These are phyloP conservation scores for Solanum sitiens DNA, from an alignment of 257 asterid species.

Conservation along the genomic window DNA sequence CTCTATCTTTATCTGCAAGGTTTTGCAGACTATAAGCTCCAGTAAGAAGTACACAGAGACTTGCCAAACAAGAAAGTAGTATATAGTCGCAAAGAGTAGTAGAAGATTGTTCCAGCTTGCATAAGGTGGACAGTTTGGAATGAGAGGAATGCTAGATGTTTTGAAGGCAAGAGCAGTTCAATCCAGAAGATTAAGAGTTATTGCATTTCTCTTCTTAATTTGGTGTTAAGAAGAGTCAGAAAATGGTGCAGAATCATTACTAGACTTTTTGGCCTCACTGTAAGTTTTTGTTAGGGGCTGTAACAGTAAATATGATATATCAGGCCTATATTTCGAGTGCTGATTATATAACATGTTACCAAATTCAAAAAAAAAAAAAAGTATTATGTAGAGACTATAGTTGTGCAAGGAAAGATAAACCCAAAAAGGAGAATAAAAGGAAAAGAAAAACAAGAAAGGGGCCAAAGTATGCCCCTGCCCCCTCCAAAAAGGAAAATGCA, in stretches of 20 bases:
- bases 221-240: no score
- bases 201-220: no score
- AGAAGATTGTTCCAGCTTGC: not conserved
- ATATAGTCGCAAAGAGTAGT: not conserved
- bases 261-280: no score
- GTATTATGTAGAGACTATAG: no score
- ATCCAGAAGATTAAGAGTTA: no score
- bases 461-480: not conserved
- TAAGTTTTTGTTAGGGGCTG: no score
- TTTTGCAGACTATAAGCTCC: conserved; percentile 4
- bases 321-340: no score
- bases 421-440: not conserved
- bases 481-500: not conserved
- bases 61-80: not conserved
- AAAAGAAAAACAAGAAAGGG: not conserved
- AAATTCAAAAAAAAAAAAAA: no score
- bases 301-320: no score
- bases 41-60: not conserved
- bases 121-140: not conserved
- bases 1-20: conserved; percentile 70
- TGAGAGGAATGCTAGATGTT: not conserved
- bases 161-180: no score
- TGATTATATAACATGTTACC: no score
- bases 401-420: not conserved
- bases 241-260: no score